Conservation (phyloP, 768 basidiomycete species). For the Trametes maxima region DNA sequence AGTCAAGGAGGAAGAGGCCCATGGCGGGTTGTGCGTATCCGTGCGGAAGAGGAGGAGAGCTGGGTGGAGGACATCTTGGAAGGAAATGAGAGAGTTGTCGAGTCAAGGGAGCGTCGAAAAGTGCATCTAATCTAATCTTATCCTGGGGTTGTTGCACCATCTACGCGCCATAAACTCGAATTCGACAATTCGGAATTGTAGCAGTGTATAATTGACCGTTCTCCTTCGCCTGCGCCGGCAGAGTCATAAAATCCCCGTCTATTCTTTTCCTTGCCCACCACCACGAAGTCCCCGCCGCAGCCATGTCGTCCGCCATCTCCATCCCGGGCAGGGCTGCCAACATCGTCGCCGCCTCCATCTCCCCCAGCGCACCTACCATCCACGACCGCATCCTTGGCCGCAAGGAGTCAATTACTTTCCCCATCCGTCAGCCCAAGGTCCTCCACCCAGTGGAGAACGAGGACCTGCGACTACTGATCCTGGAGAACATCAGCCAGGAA, state of each 20-base stretch:
- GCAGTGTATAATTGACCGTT: slow-evolving; percentile 1
- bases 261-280: neutral
- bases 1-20: slow-evolving; percentile 89
- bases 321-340: slow-evolving; percentile 40
- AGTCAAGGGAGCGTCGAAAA: slow-evolving; percentile 20
- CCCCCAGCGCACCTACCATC: slow-evolving; percentile 51
- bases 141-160: slow-evolving; percentile 14
- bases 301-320: slow-evolving; percentile 53
- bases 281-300: neutral
- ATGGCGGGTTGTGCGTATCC: slow-evolving; percentile 31
- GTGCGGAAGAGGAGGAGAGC: neutral
- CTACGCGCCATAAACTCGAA: slow-evolving; percentile 15
- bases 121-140: slow-evolving; percentile 27
- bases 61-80: slow-evolving; percentile 15
- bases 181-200: slow-evolving; percentile 17
- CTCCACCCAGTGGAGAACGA: slow-evolving; percentile 85
- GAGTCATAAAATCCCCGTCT: slow-evolving; percentile 6
- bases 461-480: slow-evolving; percentile 76
- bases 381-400: slow-evolving; percentile 50
- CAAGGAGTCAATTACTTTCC: slow-evolving; percentile 33
- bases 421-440: slow-evolving; percentile 62
- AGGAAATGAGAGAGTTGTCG: slow-evolving; percentile 3
- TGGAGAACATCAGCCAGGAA: slow-evolving; percentile 94
- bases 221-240: neutral
- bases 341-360: slow-evolving; percentile 52